Conservation (phyloP, 176 grass and related monocot genomes). For the Bothriochloa decipiens region DNA sequence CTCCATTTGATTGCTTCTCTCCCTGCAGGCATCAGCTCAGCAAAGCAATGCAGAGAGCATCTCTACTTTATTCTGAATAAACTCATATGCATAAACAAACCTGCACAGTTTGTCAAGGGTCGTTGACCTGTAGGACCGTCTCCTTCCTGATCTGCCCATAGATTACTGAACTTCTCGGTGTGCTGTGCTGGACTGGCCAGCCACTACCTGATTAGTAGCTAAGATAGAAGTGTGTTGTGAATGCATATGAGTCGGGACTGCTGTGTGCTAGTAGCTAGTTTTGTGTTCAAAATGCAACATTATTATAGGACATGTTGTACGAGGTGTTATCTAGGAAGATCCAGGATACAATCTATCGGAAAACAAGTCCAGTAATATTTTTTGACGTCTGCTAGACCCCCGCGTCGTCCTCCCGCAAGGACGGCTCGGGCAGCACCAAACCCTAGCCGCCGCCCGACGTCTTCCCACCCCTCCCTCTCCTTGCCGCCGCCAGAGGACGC, state of each 20-base stretch:
- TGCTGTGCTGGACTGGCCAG: not conserved
- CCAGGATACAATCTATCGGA: no score
- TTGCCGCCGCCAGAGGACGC: no score
- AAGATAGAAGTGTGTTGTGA: no score
- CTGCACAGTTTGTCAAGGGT: not conserved
- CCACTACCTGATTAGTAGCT: no score
- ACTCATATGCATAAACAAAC: not conserved
- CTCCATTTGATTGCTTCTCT: conserved; percentile 23
- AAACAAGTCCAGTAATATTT: no score
- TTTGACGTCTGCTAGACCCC: no score
- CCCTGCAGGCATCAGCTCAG: conserved; percentile 21
- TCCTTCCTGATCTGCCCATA: not conserved
- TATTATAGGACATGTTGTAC: conserved; percentile 18
- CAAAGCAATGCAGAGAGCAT: not conserved
- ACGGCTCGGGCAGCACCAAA: no score
- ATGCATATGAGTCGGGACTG: no score
- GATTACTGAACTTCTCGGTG: not conserved
- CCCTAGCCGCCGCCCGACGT: no score
- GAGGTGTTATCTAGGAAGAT: not conserved
- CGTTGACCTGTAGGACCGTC: not conserved
- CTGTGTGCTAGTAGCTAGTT: not conserved
- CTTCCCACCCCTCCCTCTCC: no score
- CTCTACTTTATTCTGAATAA: no score
- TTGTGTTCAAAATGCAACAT: not conserved
- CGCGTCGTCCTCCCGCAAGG: no score